Base-by-base conservation (phyloP, 805 yeast species). In the Cyberlindnera japonica region DNA sequence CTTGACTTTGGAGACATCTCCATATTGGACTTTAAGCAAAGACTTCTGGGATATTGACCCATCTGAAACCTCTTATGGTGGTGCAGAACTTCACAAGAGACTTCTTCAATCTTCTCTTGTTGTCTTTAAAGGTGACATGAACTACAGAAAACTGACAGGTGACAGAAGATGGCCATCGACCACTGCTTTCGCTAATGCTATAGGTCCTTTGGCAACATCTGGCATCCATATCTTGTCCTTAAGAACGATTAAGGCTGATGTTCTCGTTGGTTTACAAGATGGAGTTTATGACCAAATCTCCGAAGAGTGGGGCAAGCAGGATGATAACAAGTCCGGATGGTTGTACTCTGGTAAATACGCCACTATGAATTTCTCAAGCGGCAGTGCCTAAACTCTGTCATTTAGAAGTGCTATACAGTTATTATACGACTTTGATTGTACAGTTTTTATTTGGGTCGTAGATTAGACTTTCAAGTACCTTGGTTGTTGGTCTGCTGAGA, bases 241-340 rank as follows among this genome's bases (percentile, higher is more conserved):
- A 53, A 79, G 99, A 68, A 93, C 98, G 3, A 83, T 95, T 62
- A 93, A 93, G 65, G 97, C 98, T 1, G 99, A 93, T 59, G 98
- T 90, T 6, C 81, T 84, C 39, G 96, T 86, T 29, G 98, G 95
- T 2, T 74, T 93, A 48, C 71, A 73, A 4, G 72, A 69, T 28
- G 96, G 96, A 3, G 65, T 76, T 30, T 85, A 84, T 50, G 89
- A 82, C 52, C 71, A 78, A 55, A 71, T 91, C 48, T 71, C 76
- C 33, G 62, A 72, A 42, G 63, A 65, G 31, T 90, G 86, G 84
- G 51, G 63, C 27, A 65, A 64, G 56, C 81, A 85, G 0, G 77
- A 83, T 45, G 81, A 81, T 44, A 61, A 69, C 37, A 87, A 85
- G 19, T 77, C 78, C 33, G 76, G 81, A 48, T 93, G 99, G 99